phyloP scores from a whole-genome alignment of 805 yeast species.

The Blastobotrys mokoenaii region DNA sequence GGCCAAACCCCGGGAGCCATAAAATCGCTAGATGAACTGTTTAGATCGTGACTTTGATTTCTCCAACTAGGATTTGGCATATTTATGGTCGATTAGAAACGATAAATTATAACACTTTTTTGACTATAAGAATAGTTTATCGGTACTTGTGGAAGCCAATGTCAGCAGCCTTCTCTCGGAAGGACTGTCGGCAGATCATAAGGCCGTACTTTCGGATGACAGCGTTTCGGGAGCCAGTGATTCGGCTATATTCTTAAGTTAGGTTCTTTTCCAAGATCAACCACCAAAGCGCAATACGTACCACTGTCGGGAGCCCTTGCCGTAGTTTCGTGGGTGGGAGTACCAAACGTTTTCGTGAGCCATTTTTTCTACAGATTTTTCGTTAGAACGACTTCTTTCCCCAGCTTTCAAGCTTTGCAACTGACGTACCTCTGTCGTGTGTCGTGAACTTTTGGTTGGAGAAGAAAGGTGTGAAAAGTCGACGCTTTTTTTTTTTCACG shows the following conservation, averaged over 20 bases:
- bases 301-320: conserved; percentile 99
- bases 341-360: conserved; percentile 99
- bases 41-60: no score
- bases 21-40: no score
- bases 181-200: conserved; percentile 99
- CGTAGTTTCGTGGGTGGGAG: conserved; percentile 99
- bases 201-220: conserved; percentile 99
- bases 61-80: no score
- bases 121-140: conserved; percentile 38
- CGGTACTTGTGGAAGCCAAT: conserved; percentile 99
- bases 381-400: neutral
- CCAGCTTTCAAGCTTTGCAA: neutral
- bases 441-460: no score
- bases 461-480: no score
- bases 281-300: conserved; percentile 14
- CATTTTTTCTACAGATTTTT: conserved; percentile 51
- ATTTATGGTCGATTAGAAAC: no score
- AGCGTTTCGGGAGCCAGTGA: conserved; percentile 98
- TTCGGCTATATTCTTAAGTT: conserved; percentile 43
- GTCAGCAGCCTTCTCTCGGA: conserved; percentile 99
- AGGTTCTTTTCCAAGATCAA: neutral
- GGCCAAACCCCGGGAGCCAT: no score
- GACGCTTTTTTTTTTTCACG: no score
- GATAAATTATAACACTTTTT: no score
- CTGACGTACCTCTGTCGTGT: conserved; percentile 1